phyloP scores from a whole-genome alignment of 768 basidiomycete species.

The Collybiopsis luxurians region DNA sequence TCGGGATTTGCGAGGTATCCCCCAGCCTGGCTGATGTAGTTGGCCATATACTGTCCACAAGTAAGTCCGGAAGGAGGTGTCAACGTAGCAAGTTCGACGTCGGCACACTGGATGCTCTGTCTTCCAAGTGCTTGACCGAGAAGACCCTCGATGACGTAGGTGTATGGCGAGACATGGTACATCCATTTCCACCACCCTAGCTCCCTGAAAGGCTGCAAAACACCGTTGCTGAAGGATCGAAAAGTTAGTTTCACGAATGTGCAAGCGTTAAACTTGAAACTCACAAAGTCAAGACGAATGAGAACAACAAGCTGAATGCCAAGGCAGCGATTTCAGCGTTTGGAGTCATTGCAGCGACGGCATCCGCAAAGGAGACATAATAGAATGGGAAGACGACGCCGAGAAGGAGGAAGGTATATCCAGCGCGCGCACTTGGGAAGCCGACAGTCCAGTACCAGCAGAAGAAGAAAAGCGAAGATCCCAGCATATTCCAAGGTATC shows the following conservation, averaged over 20 bases:
- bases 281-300: conserved; percentile 64
- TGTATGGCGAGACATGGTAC: conserved; percentile 54
- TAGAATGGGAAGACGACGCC: conserved; percentile 56
- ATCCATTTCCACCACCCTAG: conserved; percentile 77
- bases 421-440: conserved; percentile 49
- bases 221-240: conserved; percentile 47
- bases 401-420: conserved; percentile 57
- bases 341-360: conserved; percentile 59
- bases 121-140: conserved; percentile 40
- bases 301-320: conserved; percentile 56
- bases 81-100: conserved; percentile 50
- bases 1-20: conserved; percentile 57
- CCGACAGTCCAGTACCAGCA: conserved; percentile 76
- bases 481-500: conserved; percentile 59
- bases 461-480: conserved; percentile 56
- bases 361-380: conserved; percentile 60
- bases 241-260: neutral
- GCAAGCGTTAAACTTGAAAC: conserved; percentile 16
- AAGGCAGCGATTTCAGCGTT: conserved; percentile 59
- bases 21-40: conserved; percentile 47
- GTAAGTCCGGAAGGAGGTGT: conserved; percentile 50
- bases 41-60: conserved; percentile 49
- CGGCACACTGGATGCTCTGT: conserved; percentile 44
- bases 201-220: conserved; percentile 59
- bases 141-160: conserved; percentile 53